Evolutionary conservation across 257 asterid species (phyloP).

Genomic region (Nicotiana paniculata): DNA sequence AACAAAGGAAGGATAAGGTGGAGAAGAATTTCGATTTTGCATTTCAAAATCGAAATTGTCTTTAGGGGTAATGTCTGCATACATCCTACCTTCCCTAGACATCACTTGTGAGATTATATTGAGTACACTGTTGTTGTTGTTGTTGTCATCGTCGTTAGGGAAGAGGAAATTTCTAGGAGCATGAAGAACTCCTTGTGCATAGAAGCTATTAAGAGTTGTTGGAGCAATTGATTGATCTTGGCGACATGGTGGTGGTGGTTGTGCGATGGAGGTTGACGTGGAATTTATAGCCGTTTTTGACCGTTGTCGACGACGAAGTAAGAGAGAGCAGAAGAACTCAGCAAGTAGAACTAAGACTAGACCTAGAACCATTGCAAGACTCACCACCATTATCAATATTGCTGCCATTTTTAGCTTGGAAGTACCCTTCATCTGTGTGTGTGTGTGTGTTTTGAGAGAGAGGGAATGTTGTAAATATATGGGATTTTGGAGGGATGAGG

Average conservation of each 20-base stretch:
- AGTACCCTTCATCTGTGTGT: constrained; percentile 18
- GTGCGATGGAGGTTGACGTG: neutral
- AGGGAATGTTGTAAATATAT: neutral
- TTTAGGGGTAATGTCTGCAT: neutral
- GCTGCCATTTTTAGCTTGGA: constrained; percentile 46
- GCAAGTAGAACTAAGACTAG: constrained; percentile 43
- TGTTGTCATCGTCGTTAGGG: constrained; percentile 1
- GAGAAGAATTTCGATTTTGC: constrained; percentile 12
- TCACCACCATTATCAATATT: constrained; percentile 27
- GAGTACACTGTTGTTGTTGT: too few species aligned
- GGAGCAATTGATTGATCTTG: constrained; percentile 16
- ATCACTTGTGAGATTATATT: too few species aligned
- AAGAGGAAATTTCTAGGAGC: constrained; percentile 49
- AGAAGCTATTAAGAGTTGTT: constrained; percentile 30
- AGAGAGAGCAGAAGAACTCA: constrained; percentile 52
- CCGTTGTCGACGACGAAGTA: constrained; percentile 17
- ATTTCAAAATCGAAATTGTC: constrained; percentile 19
- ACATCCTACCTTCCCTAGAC: rapidly evolving
- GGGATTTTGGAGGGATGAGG: neutral
- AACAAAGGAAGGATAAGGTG: constrained; percentile 14
- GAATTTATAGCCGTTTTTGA: neutral
- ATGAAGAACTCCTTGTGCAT: constrained; percentile 46
- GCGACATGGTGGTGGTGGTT: neutral
- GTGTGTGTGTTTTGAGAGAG: neutral
- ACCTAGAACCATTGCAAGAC: constrained; percentile 33